Conservation (phyloP, 495 filamentous ascomycete species). For the Aspergillus bertholletiae region DNA sequence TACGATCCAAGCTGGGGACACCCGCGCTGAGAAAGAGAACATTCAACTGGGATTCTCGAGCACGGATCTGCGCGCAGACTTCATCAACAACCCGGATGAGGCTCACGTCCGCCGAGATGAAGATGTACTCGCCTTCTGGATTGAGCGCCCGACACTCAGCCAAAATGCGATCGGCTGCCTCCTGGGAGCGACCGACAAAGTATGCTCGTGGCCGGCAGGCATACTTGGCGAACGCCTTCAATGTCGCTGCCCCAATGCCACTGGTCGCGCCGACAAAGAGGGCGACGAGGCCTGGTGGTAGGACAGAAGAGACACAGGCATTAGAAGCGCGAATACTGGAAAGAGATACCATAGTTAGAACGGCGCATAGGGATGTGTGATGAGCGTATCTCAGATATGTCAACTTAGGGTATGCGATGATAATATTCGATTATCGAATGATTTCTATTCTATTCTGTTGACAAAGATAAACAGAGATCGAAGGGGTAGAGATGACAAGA, state of each 20-base stretch:
- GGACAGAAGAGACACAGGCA: slow-evolving; percentile 3
- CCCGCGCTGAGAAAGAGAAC: slow-evolving; percentile 46
- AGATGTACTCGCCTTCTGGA: slow-evolving; percentile 37
- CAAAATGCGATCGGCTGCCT: slow-evolving; percentile 42
- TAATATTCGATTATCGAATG: too few species aligned
- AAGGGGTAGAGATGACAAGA: too few species aligned
- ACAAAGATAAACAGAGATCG: too few species aligned
- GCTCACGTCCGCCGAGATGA: slow-evolving; percentile 54
- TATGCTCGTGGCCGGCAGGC: slow-evolving; percentile 36
- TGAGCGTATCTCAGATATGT: too few species aligned
- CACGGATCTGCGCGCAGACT: slow-evolving; percentile 50
- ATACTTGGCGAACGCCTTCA: slow-evolving; percentile 47
- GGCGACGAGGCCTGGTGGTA: slow-evolving; percentile 43
- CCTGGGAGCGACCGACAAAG: slow-evolving; percentile 37
- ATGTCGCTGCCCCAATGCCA: slow-evolving; percentile 53
- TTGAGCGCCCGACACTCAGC: slow-evolving; percentile 32
- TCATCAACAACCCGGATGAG: slow-evolving; percentile 56
- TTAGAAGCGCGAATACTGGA: neutral
- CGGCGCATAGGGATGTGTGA: too few species aligned
- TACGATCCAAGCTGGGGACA: neutral
- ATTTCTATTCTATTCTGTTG: too few species aligned
- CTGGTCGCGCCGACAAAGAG: slow-evolving; percentile 60
- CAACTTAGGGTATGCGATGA: too few species aligned
- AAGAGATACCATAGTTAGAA: neutral
- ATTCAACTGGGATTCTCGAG: slow-evolving; percentile 53